Percentiles rank a stretch among this genome's conserved stretches.
phyloP scores from a whole-genome alignment of 2,329 filamentous ascomycete genomes.

The Aspergillus sp. region DNA sequence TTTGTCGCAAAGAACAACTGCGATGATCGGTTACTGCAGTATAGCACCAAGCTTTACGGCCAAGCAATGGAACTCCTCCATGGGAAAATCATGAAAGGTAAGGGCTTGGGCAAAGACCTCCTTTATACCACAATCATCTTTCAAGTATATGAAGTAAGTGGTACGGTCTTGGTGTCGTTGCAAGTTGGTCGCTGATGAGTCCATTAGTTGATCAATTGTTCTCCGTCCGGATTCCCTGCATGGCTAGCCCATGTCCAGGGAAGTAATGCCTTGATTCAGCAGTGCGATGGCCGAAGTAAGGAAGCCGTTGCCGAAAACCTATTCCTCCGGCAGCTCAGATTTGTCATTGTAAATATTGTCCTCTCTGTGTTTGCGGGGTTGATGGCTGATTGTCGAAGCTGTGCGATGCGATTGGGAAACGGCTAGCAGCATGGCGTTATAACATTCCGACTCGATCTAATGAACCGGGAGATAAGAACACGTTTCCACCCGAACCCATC shows the following conservation, averaged over 20 bases:
- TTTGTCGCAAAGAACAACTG: slow-evolving; percentile 13
- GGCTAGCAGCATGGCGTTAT: slow-evolving; percentile 11
- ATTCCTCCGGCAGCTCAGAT: slow-evolving; percentile 16
- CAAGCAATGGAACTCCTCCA: slow-evolving; percentile 12
- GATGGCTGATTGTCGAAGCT: slow-evolving; percentile 4
- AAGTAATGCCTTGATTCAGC: slow-evolving; percentile 12
- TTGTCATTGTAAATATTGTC: slow-evolving; percentile 10
- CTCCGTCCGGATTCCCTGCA: slow-evolving; percentile 13
- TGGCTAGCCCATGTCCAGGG: slow-evolving; percentile 19
- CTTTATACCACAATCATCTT: slow-evolving; percentile 16
- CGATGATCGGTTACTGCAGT: slow-evolving; percentile 11
- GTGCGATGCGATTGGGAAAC: slow-evolving; percentile 13
- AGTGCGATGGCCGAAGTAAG: slow-evolving; percentile 4
- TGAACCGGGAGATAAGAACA: background rate
- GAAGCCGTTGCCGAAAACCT: slow-evolving; percentile 8
- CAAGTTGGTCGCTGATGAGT: slow-evolving; percentile 1
- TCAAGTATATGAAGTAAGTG: slow-evolving; percentile 15
- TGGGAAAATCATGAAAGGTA: slow-evolving; percentile 8
- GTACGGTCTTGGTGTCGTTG: background rate
- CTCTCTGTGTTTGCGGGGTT: background rate
- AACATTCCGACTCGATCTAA: slow-evolving; percentile 4
- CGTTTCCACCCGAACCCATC: slow-evolving; percentile 8
- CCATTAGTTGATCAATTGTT: slow-evolving; percentile 14
- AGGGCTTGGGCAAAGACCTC: slow-evolving; percentile 9
- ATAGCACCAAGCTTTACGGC: slow-evolving; percentile 13